Evolutionary conservation across 2,329 filamentous ascomycete genomes (phyloP).

Genomic region (Alternaria sp.): DNA sequence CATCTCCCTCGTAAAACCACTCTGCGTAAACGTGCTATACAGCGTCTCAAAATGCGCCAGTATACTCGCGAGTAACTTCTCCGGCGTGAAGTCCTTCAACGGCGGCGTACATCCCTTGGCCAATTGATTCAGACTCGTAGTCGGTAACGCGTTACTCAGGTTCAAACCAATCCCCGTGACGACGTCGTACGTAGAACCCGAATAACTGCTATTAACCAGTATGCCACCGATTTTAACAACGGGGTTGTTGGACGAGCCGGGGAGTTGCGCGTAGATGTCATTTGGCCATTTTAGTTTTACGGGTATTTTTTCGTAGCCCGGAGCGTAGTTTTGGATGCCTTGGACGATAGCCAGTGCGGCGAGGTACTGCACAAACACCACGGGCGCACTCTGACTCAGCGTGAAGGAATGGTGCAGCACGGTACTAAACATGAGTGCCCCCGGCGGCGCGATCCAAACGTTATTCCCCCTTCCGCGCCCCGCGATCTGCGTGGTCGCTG

Average conservation of each 20-base stretch:
- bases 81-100: slow-evolving; percentile 68
- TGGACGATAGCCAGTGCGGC: slow-evolving; percentile 85
- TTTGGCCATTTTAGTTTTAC: slow-evolving; percentile 98
- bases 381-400: slow-evolving; percentile 73
- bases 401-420: slow-evolving; percentile 82
- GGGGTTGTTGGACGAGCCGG: slow-evolving; percentile 58
- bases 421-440: slow-evolving; percentile 85
- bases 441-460: slow-evolving; percentile 91
- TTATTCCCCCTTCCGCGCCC: slow-evolving; percentile 89
- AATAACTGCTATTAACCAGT: slow-evolving; percentile 86
- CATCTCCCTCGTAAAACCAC: slow-evolving; percentile 75
- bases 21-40: slow-evolving; percentile 75
- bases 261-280: slow-evolving; percentile 67
- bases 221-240: slow-evolving; percentile 95
- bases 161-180: slow-evolving; percentile 86
- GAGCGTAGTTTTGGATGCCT: slow-evolving; percentile 80
- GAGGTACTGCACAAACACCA: slow-evolving; percentile 94
- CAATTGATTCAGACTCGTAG: slow-evolving; percentile 82
- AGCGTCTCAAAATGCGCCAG: slow-evolving; percentile 78
- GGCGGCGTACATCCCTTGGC: too few species aligned
- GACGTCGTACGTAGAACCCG: slow-evolving; percentile 77
- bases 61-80: slow-evolving; percentile 82
- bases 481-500: slow-evolving; percentile 85
- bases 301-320: slow-evolving; percentile 75
- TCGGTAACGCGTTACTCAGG: slow-evolving; percentile 80